Conservation (phyloP, 306 rosid genomes). For the Cucurbita maxima region DNA sequence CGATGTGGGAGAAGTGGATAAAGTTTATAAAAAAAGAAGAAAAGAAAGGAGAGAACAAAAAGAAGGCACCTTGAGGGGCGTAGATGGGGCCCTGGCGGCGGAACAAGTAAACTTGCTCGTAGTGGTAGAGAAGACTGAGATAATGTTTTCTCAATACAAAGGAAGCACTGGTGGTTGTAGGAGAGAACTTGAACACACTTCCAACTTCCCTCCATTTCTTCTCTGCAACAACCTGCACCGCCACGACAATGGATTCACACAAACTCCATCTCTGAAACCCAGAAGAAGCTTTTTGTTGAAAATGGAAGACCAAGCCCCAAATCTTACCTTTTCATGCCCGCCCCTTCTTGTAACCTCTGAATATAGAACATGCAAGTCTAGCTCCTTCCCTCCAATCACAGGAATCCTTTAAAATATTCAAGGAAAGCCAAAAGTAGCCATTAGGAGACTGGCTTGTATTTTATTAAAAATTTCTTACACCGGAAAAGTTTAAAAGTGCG, state of each 20-base stretch:
- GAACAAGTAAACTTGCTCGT: conserved; percentile 75
- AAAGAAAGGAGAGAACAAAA: not conserved
- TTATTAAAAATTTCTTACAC: no score
- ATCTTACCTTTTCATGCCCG: conserved; percentile 69
- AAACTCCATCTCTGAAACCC: no score
- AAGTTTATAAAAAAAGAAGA: not conserved
- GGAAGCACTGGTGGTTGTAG: conserved; percentile 90
- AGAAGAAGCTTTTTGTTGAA: not conserved
- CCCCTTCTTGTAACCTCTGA: conserved; percentile 80
- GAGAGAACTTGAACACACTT: conserved; percentile 56
- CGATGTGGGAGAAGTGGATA: not conserved
- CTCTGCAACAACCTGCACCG: conserved; percentile 69
- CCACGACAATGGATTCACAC: not conserved
- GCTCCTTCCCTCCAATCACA: conserved; percentile 95
- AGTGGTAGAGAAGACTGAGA: conserved; percentile 63
- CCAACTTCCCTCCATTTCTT: conserved; percentile 99
- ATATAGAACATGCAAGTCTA: conserved; percentile 79
- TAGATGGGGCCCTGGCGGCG: conserved; percentile 44
- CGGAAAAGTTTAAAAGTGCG: not conserved
- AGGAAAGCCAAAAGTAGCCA: not conserved
- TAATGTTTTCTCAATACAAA: conserved; percentile 83
- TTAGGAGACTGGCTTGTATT: not conserved
- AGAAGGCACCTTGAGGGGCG: conserved; percentile 37
- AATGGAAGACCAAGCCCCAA: not conserved
- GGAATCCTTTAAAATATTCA: conserved; percentile 48